phyloP scores from a whole-genome alignment of 495 filamentous ascomycete genomes.

The Talaromyces proteolyticus region DNA sequence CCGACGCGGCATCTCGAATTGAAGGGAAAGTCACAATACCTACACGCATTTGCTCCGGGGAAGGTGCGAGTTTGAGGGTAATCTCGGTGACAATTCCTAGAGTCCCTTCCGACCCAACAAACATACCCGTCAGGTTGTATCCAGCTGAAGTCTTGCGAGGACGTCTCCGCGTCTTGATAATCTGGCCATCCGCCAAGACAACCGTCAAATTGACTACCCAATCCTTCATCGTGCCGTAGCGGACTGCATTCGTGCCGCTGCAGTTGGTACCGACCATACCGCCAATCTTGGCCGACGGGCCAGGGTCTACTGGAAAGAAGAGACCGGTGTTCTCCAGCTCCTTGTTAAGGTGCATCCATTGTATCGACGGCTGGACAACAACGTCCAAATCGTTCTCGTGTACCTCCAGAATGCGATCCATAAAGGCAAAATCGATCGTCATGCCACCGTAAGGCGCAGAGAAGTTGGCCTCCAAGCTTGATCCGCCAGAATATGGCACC shows the following conservation, averaged over 20 bases:
- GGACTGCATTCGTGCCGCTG: constrained; percentile 87
- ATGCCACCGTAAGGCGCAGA: constrained; percentile 79
- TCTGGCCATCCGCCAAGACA: constrained; percentile 83
- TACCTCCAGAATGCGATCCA: constrained; percentile 75
- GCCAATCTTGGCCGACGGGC: constrained; percentile 70
- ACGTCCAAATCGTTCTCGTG: constrained; percentile 88
- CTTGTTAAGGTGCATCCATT: constrained; percentile 87
- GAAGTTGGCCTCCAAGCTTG: constrained; percentile 85
- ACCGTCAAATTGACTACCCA: constrained; percentile 91
- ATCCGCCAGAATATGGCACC: constrained; percentile 78
- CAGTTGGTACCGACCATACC: constrained; percentile 96
- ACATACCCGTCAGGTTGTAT: constrained; percentile 79
- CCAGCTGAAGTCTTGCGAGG: constrained; percentile 74
- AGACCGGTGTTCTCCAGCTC: constrained; percentile 68
- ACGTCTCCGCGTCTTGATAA: constrained; percentile 71
- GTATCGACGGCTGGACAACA: constrained; percentile 82
- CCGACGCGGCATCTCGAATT: constrained; percentile 73
- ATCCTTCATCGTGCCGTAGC: constrained; percentile 95
- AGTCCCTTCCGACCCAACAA: constrained; percentile 91
- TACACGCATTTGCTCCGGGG: constrained; percentile 72
- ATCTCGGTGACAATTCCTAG: constrained; percentile 85
- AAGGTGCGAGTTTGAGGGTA: constrained; percentile 75
- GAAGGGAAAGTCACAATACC: constrained; percentile 76
- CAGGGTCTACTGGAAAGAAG: constrained; percentile 87
- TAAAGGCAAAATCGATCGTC: constrained; percentile 81